Evolutionary conservation across 164 flowering plant species (phyloP), one percentile per base, ranked within the genome.

Genomic region (Tinospora cordifolia): DNA sequence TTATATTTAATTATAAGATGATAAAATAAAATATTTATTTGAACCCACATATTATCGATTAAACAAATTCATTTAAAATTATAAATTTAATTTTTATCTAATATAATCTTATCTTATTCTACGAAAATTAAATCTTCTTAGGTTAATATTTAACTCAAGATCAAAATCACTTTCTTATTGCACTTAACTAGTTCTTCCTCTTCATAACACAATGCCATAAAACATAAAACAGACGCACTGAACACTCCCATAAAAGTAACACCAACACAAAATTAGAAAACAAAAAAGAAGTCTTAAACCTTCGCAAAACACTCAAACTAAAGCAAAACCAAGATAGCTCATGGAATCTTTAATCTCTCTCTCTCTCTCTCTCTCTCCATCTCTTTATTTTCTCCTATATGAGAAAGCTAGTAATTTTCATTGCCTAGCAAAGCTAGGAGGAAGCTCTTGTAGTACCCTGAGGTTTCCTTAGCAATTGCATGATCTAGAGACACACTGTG

Each of bases 401-500:
- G 26, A 11, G 10, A 6, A 36, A 36, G 2, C 58, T 67, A 69
- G 36, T 69, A 51, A 67, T 75, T 71, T 39, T 66, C 80, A 59
- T 77, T 81, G 19, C 96, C 94, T 11, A 88, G 75, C 58, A 91
- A 66, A 26, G 87, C 77, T 17, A 91, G 88, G 79, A 90, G 94
- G 82, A 90, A 82, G 44, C 73, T 77, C 84, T 86, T 79, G 76
- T 90, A 93, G 70, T 93, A 84, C n/a, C 98, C 92, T 73, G 87
- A 79, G 65, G 93, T 89, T 8, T 88, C 93, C 81, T 85, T 86
- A 39, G 80, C 80, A 8, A 93, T 77, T 19, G 88, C 93, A 11
- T 79, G 66, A 6, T 84, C 88, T 30, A 93, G 84, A 69, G 84
- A 24, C 8, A 79, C 81, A 67, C 85, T 91, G 87, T 88, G 87